phyloP scores from a whole-genome alignment of 1,284 basidiomycete species.

The Rhodotorula sp. region DNA sequence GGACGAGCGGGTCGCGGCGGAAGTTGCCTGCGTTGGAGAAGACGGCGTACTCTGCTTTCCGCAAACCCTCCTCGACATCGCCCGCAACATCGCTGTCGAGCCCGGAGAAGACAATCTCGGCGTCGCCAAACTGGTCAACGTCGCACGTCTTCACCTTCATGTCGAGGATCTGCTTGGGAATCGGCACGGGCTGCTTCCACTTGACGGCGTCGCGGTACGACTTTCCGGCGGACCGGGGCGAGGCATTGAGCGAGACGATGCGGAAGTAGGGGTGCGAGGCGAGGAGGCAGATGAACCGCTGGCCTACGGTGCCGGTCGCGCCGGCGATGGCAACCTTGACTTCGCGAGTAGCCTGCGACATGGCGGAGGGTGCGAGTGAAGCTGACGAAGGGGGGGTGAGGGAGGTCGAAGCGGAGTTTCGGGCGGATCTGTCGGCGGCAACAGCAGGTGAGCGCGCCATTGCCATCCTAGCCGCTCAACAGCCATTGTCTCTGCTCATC shows the following conservation, averaged over 20 bases:
- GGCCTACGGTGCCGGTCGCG: conserved; percentile 91
- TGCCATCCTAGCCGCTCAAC: no score
- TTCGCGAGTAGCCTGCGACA: conserved; percentile 21
- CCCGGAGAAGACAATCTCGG: conserved; percentile 89
- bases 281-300: conserved; percentile 89
- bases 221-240: conserved; percentile 82
- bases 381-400: background rate
- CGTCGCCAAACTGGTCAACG: conserved; percentile 74
- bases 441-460: background rate
- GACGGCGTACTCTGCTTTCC: conserved; percentile 81
- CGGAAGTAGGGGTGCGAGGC: conserved; percentile 86
- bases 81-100: conserved; percentile 92
- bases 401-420: background rate
- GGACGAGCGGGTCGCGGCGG: conserved; percentile 88
- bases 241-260: conserved; percentile 85
- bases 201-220: conserved; percentile 71
- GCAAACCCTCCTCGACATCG: conserved; percentile 86
- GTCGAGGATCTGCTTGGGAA: conserved; percentile 68
- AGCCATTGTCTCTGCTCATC: no score
- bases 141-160: conserved; percentile 77
- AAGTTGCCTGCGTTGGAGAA: conserved; percentile 99
- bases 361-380: background rate
- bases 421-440: background rate
- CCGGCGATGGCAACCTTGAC: conserved; percentile 90
- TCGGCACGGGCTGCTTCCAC: conserved; percentile 86